Base-by-base conservation (phyloP, 2,329 filamentous ascomycete species). In the Cladosporium austrohemisphaericum region DNA sequence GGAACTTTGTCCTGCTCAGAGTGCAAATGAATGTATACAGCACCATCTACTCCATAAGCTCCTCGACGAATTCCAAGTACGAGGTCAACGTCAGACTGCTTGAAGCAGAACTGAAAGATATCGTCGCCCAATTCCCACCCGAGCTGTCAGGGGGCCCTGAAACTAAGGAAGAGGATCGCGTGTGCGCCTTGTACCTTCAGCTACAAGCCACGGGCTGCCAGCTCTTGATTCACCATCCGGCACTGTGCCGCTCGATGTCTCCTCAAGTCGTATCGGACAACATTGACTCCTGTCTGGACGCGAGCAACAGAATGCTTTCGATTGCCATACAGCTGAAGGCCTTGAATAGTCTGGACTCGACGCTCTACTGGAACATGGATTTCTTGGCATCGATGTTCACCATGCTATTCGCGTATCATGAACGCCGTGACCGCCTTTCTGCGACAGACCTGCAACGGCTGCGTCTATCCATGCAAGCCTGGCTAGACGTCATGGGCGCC, bases 301-400 rank as follows among this genome's bases (percentile, higher is more conserved):
- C 80, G 8, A 78, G 84, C 5, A 75, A 78, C 38, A 77, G 83
- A 53, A 80, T 89, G 68, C 71, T 91, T 2, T 71, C 74, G 18
- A 75, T 77, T 20, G 79, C 83, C 5, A 72, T 75, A 18, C 72
- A 80, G 46, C 68, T 91, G 40, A 77, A 80, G 51, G 76, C 75
- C 56, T 72, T 83, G 50, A 86, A 85, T 60, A 82, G 81, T 36
- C 69, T 91, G 3, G 87, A 92, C 60, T 87, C 85, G 1, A 88
- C 86, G 1, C 91, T 86, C 85, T 86, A 87, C 58, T 84, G 85
- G 40, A 76, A 81, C 41, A 83, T 86, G 0, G 77, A 87, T 5
- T 88, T 87, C 60, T 76, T 87, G 10, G 81, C 84, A 35, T 85
- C 85, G 20, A 83, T 88, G 50, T 87, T 89, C 58, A 86, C 85